Percentiles rank a stretch among this genome's conserved stretches.
Evolutionary conservation across 441 rosid genomes (phyloP).

Genomic region (Gossypium trilobum): DNA sequence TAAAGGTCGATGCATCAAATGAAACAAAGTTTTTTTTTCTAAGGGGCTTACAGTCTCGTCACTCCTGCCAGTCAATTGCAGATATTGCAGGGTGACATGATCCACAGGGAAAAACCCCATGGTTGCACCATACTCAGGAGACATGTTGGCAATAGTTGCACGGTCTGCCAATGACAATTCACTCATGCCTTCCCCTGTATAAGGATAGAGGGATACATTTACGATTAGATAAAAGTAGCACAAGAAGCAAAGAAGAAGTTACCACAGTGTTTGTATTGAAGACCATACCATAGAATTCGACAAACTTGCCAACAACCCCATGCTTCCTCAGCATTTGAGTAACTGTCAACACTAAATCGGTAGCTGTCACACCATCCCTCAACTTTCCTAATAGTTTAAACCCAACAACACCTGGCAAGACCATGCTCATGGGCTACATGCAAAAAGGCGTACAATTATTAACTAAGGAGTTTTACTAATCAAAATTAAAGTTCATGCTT

Average conservation of each 20-base stretch:
- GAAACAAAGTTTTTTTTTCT: neutral
- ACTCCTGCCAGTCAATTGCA: conserved; percentile 76
- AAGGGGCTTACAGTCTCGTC: conserved; percentile 54
- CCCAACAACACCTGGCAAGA: conserved; percentile 67
- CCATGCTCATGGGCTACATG: conserved; percentile 73
- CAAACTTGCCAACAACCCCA: conserved; percentile 67
- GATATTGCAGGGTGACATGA: conserved; percentile 76
- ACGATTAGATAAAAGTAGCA: conserved; percentile 14
- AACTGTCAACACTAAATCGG: conserved; percentile 63
- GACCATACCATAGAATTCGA: conserved; percentile 49
- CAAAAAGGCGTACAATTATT: conserved; percentile 8
- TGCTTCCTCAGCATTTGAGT: conserved; percentile 67
- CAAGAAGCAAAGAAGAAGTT: neutral
- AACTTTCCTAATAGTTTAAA: conserved; percentile 52
- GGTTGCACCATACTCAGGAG: conserved; percentile 94
- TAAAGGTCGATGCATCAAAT: neutral
- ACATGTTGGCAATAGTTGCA: conserved; percentile 95
- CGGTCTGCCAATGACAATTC: conserved; percentile 83
- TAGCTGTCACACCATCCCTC: conserved; percentile 59
- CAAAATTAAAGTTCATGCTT: conserved; percentile 1
- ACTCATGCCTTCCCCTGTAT: conserved; percentile 88
- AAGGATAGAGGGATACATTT: conserved; percentile 10
- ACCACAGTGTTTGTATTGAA: neutral
- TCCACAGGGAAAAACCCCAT: conserved; percentile 98
- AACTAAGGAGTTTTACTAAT: neutral